These are phyloP conservation scores for Notholithocarpus densiflorus DNA, from an alignment of 306 rosid genomes.

Conservation along the genomic window DNA sequence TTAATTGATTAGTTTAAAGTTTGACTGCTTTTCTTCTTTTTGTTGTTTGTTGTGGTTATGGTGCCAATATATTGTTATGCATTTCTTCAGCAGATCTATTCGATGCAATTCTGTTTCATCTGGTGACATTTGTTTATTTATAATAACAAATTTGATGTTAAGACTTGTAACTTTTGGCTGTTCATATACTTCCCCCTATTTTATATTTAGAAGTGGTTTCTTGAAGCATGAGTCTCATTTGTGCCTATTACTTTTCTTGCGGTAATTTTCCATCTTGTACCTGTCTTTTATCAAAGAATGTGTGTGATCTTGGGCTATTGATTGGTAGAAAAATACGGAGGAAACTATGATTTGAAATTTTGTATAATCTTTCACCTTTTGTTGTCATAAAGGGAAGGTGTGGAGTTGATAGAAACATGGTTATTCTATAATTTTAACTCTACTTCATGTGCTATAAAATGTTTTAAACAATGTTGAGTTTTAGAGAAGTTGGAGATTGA, in stretches of 20 bases:
- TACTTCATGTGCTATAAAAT: not conserved
- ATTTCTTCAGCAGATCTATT: slow-evolving; percentile 11
- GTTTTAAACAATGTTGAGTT: not conserved
- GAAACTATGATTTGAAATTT: not conserved
- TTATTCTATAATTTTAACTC: not conserved
- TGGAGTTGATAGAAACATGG: not conserved
- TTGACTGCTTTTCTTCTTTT: slow-evolving; percentile 22
- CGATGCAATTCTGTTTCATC: slow-evolving; percentile 15
- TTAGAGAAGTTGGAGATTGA: not conserved
- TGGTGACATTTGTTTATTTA: not conserved
- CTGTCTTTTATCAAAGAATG: not conserved
- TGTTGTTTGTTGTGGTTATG: slow-evolving; percentile 9
- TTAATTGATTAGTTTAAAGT: slow-evolving; percentile 23
- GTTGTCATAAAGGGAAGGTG: not conserved
- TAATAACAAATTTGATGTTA: not conserved
- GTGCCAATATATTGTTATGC: not conserved
- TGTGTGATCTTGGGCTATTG: not conserved
- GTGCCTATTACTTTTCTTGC: slow-evolving; percentile 18
- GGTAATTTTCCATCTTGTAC: not conserved
- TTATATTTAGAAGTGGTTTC: slow-evolving; percentile 5
- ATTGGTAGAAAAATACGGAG: not conserved
- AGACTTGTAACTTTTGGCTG: not conserved
- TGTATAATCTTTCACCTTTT: not conserved
- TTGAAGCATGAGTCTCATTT: not conserved
- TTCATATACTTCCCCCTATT: not conserved